These are phyloP conservation scores for Triticum aestivum DNA, from an alignment of 176 grass and related monocot species.

Conservation along the genomic window IWGSC_CS_RefSeq_v2.1 NC_057797.1:444120118-444120617, in stretches of 20 bases:
- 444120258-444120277: slow-evolving; percentile 34
- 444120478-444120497: not conserved
- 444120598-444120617: not conserved
- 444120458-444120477: not conserved
- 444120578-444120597: not conserved
- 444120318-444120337: slow-evolving; percentile 26
- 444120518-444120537: not conserved
- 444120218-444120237: slow-evolving; percentile 41
- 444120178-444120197: slow-evolving; percentile 33
- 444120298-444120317: slow-evolving; percentile 21
- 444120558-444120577: slow-evolving; percentile 3
- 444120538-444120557: not conserved
- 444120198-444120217: not conserved
- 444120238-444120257: slow-evolving; percentile 24
- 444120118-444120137: slow-evolving; percentile 72
- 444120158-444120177: slow-evolving; percentile 33
- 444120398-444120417: not conserved
- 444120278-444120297: slow-evolving; percentile 35
- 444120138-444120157: slow-evolving; percentile 46
- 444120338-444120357: slow-evolving; percentile 28
- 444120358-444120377: not conserved
- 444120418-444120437: not conserved
- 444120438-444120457: not conserved
- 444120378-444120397: not conserved
- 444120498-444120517: not conserved